phyloP scores from a whole-genome alignment of 148 eudicot species.

The Salicornia ramosissima region DNA sequence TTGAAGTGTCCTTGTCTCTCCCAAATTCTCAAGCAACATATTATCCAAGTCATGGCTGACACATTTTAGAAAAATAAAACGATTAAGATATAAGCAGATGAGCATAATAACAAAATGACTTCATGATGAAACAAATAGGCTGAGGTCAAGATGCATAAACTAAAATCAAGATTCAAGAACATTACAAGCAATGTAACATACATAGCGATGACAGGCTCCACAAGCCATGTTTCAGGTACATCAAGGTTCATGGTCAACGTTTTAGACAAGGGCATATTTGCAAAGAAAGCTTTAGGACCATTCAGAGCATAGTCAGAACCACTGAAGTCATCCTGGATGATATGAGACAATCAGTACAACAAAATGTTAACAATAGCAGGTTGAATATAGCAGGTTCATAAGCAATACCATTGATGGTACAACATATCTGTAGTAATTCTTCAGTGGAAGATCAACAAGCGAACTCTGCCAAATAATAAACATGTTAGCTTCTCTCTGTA shows the following conservation, averaged over 20 bases:
- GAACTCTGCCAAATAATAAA: conserved; percentile 71
- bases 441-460: conserved; percentile 92
- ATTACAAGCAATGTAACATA: conserved; percentile 33
- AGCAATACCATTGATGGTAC: conserved; percentile 69
- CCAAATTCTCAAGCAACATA: conserved; percentile 92
- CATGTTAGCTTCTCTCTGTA: conserved; percentile 8
- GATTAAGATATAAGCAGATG: not conserved
- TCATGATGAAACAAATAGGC: not conserved
- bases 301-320: conserved; percentile 58
- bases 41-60: conserved; percentile 96
- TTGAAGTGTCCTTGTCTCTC: conserved; percentile 78
- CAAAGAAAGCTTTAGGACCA: conserved; percentile 97
- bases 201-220: conserved; percentile 94
- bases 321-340: conserved; percentile 91
- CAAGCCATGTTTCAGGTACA: conserved; percentile 99
- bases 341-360: conserved; percentile 15
- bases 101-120: not conserved
- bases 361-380: conserved; percentile 11
- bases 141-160: not conserved
- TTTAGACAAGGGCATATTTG: conserved; percentile 94
- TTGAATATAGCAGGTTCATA: conserved; percentile 5
- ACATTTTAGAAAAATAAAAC: conserved; percentile 16
- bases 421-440: conserved; percentile 94
- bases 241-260: conserved; percentile 99
- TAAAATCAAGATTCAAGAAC: conserved; percentile 1